Percentiles rank a stretch among this genome's conserved stretches.
These are phyloP conservation scores for Mucor racemosus DNA, from an alignment of 371 early-diverging fungal species.

Conservation along the genomic window DNA sequence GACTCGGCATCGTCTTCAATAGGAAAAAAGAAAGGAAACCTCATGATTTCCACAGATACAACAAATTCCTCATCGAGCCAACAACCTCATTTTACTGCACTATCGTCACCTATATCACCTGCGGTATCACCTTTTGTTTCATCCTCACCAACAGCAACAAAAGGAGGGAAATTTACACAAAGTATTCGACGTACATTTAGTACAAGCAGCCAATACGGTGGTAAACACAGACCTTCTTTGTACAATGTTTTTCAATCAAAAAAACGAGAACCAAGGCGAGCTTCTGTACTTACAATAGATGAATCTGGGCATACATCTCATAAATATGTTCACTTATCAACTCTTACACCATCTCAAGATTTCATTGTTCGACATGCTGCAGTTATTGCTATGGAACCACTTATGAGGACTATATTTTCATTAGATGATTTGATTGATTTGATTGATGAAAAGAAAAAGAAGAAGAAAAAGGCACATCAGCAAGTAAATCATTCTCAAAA, in stretches of 20 bases:
- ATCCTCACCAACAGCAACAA: background rate
- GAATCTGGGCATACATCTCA: background rate
- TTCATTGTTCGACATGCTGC: constrained; percentile 82
- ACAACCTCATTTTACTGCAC: background rate
- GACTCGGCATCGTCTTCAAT: background rate
- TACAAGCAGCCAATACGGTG: background rate
- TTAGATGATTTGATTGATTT: constrained; percentile 64
- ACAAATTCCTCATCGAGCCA: background rate
- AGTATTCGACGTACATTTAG: constrained; percentile 29
- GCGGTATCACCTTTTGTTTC: background rate
- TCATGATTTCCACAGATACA: constrained; percentile 6
- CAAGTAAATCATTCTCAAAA: background rate
- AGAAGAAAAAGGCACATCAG: background rate
- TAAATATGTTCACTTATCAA: constrained; percentile 10
- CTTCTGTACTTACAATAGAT: constrained; percentile 19
- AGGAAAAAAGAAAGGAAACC: constrained; percentile 5
- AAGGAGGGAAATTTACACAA: constrained; percentile 4
- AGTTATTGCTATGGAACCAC: constrained; percentile 65
- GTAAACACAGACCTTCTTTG: background rate
- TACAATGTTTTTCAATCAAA: constrained; percentile 9
- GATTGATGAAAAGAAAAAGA: constrained; percentile 40
- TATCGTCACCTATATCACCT: constrained; percentile 3
- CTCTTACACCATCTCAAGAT: constrained; percentile 32
- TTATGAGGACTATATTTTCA: constrained; percentile 58
- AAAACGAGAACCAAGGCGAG: constrained; percentile 20